Base-by-base conservation (phyloP, 371 early-diverging fungal species). In the Rhizopus delemar region DNA sequence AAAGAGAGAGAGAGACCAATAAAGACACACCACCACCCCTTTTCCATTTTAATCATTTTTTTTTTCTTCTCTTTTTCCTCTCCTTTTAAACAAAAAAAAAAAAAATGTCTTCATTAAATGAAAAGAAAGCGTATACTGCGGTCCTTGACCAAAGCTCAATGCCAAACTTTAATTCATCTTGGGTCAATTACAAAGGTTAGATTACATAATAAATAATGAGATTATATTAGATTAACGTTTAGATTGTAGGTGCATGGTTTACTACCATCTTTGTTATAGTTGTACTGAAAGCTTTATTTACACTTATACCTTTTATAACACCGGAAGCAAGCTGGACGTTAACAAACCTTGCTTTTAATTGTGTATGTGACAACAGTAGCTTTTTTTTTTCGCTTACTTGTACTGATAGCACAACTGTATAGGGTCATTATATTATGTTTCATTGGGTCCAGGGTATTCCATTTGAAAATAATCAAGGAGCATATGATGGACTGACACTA, bases 401-500 rank as follows among this genome's bases (percentile, higher is more conserved):
- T n/a, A 13, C 5, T n/a, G n/a, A 43, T n/a, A 43, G n/a, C 43
- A 13, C 15, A 43, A 43, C 22, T 36, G 13, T 60, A 34, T 70
- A 95, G 96, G 89, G 90, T 59, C 92, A 92, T 63, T 97, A 93
- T 77, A 81, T 97, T 65, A 91, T 97, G 91, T 96, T 98, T 71
- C 98, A 98, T 80, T 92, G 92, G 85, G 84, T 96, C 38, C 91
- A 89, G 58, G 98, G 98, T 16, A 93, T 93, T 45, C 98, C 98
- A 9, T 96, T 95, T 67, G 91, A 91, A 56, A 87, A 93, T 50
- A 90, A 95, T 62, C 96, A 96, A 74, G 95, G 95, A 50, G 97
- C 92, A n/a, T 94, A 88, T 69, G 93, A 91, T 67, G 93, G 91
- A 41, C 77, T 96, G 56, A 97, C 97, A 15, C 81, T 98, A 53